Conservation (phyloP, 1,284 basidiomycete species). For the Cryptococcus neoformans region DNA sequence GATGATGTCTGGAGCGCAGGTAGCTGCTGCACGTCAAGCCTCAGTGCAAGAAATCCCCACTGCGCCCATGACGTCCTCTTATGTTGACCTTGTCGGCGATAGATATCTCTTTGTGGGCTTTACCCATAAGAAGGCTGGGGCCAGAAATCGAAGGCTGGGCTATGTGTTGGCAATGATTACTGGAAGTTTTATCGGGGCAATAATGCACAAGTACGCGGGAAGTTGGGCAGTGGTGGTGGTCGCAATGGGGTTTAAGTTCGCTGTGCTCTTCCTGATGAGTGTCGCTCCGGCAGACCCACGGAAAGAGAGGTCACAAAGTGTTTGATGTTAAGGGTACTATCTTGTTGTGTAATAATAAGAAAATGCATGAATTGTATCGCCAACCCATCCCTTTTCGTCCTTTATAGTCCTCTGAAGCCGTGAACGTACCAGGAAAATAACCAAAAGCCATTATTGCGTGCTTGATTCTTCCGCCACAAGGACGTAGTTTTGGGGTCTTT, state of each 20-base stretch:
- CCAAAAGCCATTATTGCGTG: too few species aligned
- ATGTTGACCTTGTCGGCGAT: slow-evolving; percentile 46
- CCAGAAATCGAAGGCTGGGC: slow-evolving; percentile 36
- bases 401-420: too few species aligned
- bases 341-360: too few species aligned
- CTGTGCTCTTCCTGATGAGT: slow-evolving; percentile 20
- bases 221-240: slow-evolving; percentile 39
- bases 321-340: not conserved
- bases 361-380: too few species aligned
- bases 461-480: too few species aligned
- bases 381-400: too few species aligned
- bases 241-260: slow-evolving; percentile 30
- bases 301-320: slow-evolving; percentile 2
- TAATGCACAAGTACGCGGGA: slow-evolving; percentile 31
- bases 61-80: slow-evolving; percentile 43
- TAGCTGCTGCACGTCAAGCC: slow-evolving; percentile 41
- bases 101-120: slow-evolving; percentile 34
- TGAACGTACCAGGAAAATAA: too few species aligned
- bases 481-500: too few species aligned
- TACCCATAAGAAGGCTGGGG: slow-evolving; percentile 21
- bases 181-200: slow-evolving; percentile 40
- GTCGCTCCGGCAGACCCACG: slow-evolving; percentile 13
- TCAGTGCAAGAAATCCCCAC: slow-evolving; percentile 37
- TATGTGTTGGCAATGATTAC: slow-evolving; percentile 41
- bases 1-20: slow-evolving; percentile 44